These are phyloP conservation scores for Escovopsis sp. DNA, from an alignment of 2,329 filamentous ascomycete species.

Conservation along the genomic window DNA sequence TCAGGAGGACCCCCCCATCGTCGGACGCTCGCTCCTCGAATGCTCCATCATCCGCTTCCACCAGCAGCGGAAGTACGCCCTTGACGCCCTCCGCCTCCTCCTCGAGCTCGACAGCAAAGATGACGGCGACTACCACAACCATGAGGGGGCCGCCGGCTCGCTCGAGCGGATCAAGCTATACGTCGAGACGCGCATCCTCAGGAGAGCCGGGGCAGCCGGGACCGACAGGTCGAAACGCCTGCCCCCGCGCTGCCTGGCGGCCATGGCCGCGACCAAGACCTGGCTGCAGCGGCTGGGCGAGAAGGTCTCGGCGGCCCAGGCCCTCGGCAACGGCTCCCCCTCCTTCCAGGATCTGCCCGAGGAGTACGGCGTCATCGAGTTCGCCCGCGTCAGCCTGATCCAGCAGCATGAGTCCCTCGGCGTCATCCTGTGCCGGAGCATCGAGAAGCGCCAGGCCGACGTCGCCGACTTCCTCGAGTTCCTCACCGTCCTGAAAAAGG, in stretches of 20 bases:
- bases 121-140: slow-evolving; percentile 37
- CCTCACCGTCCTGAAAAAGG: slow-evolving; percentile 48
- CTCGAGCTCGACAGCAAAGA: slow-evolving; percentile 46
- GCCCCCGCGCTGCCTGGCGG: slow-evolving; percentile 57
- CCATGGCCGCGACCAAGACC: slow-evolving; percentile 60
- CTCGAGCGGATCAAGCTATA: slow-evolving; percentile 20
- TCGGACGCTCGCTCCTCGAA: slow-evolving; percentile 60
- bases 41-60: slow-evolving; percentile 80
- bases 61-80: slow-evolving; percentile 63
- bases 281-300: slow-evolving; percentile 67
- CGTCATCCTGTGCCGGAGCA: slow-evolving; percentile 62
- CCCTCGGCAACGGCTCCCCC: slow-evolving; percentile 54
- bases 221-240: slow-evolving; percentile 39
- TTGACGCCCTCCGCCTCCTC: slow-evolving; percentile 71
- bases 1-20: slow-evolving; percentile 48
- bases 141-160: slow-evolving; percentile 22
- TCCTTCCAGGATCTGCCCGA: slow-evolving; percentile 41
- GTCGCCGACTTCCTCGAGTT: slow-evolving; percentile 60
- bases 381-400: slow-evolving; percentile 63
- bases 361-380: slow-evolving; percentile 61
- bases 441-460: slow-evolving; percentile 59
- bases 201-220: slow-evolving; percentile 9
- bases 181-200: slow-evolving; percentile 19
- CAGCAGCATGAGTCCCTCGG: slow-evolving; percentile 83
- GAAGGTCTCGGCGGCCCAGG: slow-evolving; percentile 56